Conservation (phyloP, 495 filamentous ascomycete genomes). For the Rhypophila decipiens region DNA sequence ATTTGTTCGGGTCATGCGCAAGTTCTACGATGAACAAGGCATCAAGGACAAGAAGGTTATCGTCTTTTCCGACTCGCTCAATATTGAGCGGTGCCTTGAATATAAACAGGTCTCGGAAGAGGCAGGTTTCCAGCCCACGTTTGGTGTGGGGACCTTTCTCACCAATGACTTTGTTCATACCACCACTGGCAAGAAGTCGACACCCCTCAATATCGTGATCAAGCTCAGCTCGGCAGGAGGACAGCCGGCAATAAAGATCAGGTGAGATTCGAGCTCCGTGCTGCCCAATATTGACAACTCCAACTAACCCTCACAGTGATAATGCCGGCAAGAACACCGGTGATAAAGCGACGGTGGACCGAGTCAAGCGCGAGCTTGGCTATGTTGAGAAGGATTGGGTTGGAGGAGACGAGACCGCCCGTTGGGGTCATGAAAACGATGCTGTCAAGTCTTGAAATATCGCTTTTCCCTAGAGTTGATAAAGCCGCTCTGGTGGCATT, state of each 20-base stretch:
- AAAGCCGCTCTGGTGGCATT: too few relatives aligned
- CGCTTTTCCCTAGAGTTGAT: too few relatives aligned
- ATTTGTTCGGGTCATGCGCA: constrained; percentile 75
- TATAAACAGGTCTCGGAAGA: constrained; percentile 78
- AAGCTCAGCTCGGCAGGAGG: constrained; percentile 83
- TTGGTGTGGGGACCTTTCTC: constrained; percentile 92
- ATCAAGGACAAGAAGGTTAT: constrained; percentile 82
- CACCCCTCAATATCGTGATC: constrained; percentile 96
- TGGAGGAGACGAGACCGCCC: constrained; percentile 71
- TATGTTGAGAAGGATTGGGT: constrained; percentile 82
- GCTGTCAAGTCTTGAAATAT: constrained; percentile 7
- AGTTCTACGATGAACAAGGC: constrained; percentile 73
- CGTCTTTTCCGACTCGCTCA: constrained; percentile 94
- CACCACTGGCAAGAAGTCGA: constrained; percentile 69
- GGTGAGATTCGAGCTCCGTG: constrained; percentile 17
- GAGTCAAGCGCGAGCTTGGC: constrained; percentile 77
- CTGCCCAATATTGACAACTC: not conserved
- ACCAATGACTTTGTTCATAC: constrained; percentile 81
- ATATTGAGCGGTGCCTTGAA: constrained; percentile 84
- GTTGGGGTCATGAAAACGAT: constrained; percentile 57
- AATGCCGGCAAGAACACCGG: constrained; percentile 96
- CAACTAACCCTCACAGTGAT: constrained; percentile 46
- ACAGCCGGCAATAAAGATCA: constrained; percentile 86
- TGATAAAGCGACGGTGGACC: constrained; percentile 65
- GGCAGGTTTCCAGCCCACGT: constrained; percentile 72